Evolutionary conservation across 306 rosid genomes (phyloP), one percentile per base, ranked within the genome.

Genomic region (Delonix regia): DNA sequence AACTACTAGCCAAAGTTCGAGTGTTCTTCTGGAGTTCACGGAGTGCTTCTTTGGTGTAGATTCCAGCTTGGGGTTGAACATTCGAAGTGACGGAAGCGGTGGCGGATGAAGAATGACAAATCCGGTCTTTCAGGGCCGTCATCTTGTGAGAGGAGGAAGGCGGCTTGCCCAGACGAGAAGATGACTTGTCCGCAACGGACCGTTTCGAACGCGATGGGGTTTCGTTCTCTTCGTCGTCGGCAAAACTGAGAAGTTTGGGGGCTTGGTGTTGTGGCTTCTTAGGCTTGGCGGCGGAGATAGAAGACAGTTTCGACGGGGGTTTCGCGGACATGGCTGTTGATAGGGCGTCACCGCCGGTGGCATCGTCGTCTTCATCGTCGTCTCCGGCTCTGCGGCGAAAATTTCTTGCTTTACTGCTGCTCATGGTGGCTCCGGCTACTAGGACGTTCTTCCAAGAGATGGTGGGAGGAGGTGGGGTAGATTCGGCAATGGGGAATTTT

Each of bases 21-120:
- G 99, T 89, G 78, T 92, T 92, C 89, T 95, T 95, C 90, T 92
- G 99, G 15, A 94, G 95, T 83, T 92, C 97, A 3, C 83, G 97
- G 71, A 94, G 97, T 7, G 98, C 88, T 82, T 94, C 97, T 70
- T 85, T 88, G 74, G 99, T 95, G 83, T 95, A 95, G 21, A 82
- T 86, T 12, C 99, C 98, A 8, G 98, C 99, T 79, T 87, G 97
- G 13, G 99, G 99, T 47, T 89, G 97, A 65, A 95, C 98, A 42
- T 92, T 92, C 77, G 98, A 92, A 27, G 89, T 80, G 2, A 88
- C 21, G 11, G 89, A 85, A 60, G 69, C 25, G 21, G 87, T 34
- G 73, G 41, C 57, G 4, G 88, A 60, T 24, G 94, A 57, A 27
- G 92, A 83, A 47, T 87, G 84, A 66, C 81, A 52, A 74, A 83